A percentile compares a stretch with the other conserved stretches of the same genome.
Evolutionary conservation across 306 rosid species (phyloP).

Genomic region (Glycyrrhiza uralensis): DNA sequence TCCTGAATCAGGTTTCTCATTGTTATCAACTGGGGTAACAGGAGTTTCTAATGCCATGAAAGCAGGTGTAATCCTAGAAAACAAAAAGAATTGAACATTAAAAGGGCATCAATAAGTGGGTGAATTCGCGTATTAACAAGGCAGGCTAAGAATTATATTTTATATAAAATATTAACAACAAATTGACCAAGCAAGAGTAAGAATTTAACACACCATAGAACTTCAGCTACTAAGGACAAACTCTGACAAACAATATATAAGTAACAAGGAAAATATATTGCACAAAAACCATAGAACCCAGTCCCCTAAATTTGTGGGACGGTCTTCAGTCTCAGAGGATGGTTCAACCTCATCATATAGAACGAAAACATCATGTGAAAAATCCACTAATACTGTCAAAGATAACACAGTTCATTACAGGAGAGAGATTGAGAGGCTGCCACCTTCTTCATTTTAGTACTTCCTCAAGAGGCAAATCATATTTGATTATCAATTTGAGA

Average conservation of each 20-base stretch:
- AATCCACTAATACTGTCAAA: not conserved
- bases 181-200: not conserved
- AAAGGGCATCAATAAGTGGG: constrained; percentile 1
- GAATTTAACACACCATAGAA: not conserved
- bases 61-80: constrained; percentile 31
- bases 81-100: constrained; percentile 4
- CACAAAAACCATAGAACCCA: not conserved
- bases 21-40: constrained; percentile 30
- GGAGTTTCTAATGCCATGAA: constrained; percentile 42
- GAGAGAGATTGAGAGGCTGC: not conserved
- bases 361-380: not conserved
- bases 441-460: not conserved
- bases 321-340: not conserved
- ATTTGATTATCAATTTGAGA: not conserved
- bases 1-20: constrained; percentile 40
- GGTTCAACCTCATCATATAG: not conserved
- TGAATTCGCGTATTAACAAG: not conserved
- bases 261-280: not conserved
- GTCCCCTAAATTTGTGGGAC: not conserved
- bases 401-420: not conserved
- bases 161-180: not conserved
- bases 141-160: not conserved
- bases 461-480: not conserved
- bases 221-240: constrained; percentile 16
- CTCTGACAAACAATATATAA: not conserved